Conservation (phyloP, 805 yeast species). For the Maudiozyma pseudohumilis region DNA sequence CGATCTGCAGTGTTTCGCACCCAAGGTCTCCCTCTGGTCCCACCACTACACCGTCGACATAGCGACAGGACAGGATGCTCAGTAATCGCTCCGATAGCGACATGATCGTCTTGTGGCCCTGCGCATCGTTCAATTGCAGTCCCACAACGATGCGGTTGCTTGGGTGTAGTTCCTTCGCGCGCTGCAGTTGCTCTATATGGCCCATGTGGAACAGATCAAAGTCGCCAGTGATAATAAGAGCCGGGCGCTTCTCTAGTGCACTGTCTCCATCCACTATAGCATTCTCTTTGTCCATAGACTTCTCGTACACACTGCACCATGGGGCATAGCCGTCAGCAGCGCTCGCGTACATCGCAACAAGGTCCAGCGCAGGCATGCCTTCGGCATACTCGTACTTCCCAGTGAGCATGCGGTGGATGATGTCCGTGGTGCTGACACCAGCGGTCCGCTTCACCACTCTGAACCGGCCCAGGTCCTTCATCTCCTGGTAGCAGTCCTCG, state of each 20-base stretch:
- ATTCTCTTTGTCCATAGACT: conserved; percentile 27
- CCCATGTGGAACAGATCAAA: conserved; percentile 93
- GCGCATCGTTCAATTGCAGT: conserved; percentile 37
- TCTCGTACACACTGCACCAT: conserved; percentile 47
- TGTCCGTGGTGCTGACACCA: conserved; percentile 88
- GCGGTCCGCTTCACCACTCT: conserved; percentile 89
- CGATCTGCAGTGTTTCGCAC: conserved; percentile 26
- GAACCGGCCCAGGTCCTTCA: conserved; percentile 79
- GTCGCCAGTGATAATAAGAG: conserved; percentile 50
- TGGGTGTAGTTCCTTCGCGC: conserved; percentile 29
- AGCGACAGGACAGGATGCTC: conserved; percentile 79
- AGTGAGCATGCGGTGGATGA: conserved; percentile 75
- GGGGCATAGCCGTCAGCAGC: conserved; percentile 48
- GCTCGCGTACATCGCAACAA: conserved; percentile 45
- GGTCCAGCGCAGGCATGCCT: conserved; percentile 8
- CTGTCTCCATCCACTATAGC: too few species aligned
- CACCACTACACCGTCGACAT: conserved; percentile 69
- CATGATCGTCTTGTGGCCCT: conserved; percentile 48
- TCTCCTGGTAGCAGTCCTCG: conserved; percentile 77
- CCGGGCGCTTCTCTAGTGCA: too few species aligned
- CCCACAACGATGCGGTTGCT: conserved; percentile 47
- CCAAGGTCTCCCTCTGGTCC: conserved; percentile 7
- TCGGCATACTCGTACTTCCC: conserved; percentile 8
- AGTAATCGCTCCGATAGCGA: conserved; percentile 74
- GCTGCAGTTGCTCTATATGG: conserved; percentile 61